These are phyloP conservation scores for Tuber microsphaerosporum DNA, from an alignment of 495 filamentous ascomycete genomes.

Conservation along the genomic window DNA sequence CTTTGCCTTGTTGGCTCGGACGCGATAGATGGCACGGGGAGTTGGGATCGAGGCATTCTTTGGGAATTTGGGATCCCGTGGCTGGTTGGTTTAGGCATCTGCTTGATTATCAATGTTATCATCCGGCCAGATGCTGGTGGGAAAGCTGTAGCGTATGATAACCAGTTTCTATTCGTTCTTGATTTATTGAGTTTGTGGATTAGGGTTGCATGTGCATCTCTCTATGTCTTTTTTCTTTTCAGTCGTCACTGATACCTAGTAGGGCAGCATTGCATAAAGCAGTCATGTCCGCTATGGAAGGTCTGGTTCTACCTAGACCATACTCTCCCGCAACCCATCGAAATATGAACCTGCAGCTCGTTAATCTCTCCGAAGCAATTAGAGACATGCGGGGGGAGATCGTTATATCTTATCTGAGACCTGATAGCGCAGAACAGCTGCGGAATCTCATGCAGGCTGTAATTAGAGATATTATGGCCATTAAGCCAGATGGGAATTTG, in stretches of 20 bases:
- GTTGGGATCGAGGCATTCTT: conserved; percentile 46
- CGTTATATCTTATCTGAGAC: conserved; percentile 48
- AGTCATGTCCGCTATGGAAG: conserved; percentile 40
- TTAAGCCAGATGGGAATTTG: conserved; percentile 47
- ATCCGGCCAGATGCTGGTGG: conserved; percentile 53
- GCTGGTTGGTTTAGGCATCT: conserved; percentile 51
- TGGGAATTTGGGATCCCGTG: conserved; percentile 54
- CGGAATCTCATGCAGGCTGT: conserved; percentile 52
- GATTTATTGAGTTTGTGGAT: conserved; percentile 3
- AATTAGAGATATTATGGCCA: conserved; percentile 46
- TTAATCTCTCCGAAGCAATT: conserved; percentile 52
- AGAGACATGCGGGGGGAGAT: conserved; percentile 53
- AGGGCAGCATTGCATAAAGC: conserved; percentile 46
- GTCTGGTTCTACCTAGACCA: conserved; percentile 45
- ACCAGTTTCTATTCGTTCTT: conserved; percentile 16
- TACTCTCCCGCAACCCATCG: conserved; percentile 43
- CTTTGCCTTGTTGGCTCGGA: conserved; percentile 49
- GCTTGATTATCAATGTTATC: conserved; percentile 45
- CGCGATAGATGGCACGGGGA: conserved; percentile 14
- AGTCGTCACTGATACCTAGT: conserved; percentile 20
- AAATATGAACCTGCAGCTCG: conserved; percentile 44
- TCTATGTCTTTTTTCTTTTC: conserved; percentile 7
- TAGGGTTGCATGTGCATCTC: background rate
- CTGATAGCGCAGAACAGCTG: conserved; percentile 47
- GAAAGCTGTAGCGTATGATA: conserved; percentile 46